Percentiles rank a stretch among this genome's conserved stretches.
phyloP scores from a whole-genome alignment of 495 filamentous ascomycete species.

The Hypoxylon crocopeplum region DNA sequence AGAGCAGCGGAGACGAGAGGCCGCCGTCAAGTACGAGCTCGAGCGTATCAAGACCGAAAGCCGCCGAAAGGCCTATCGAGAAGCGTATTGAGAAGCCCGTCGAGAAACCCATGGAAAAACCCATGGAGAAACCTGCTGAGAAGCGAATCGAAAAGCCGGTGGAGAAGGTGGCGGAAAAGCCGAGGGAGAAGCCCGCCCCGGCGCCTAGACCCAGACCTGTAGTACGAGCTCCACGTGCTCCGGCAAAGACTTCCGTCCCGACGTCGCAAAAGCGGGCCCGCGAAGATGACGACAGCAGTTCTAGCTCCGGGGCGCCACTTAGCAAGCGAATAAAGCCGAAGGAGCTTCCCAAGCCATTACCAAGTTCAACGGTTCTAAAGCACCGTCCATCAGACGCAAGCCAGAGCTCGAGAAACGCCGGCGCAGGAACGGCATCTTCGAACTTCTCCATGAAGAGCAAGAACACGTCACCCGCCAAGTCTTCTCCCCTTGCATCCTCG shows the following conservation, averaged over 20 bases:
- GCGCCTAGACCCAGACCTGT: constrained; percentile 39
- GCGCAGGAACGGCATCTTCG: constrained; percentile 36
- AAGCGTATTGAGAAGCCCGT: constrained; percentile 31
- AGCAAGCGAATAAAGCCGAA: constrained; percentile 57
- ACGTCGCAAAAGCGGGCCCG: constrained; percentile 46
- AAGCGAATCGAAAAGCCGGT: constrained; percentile 36
- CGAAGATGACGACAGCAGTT: constrained; percentile 59
- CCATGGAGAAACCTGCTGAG: constrained; percentile 36
- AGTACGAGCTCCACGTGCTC: constrained; percentile 35
- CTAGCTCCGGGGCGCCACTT: constrained; percentile 57
- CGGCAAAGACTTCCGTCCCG: constrained; percentile 39
- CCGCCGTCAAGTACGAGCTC: constrained; percentile 46
- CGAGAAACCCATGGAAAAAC: constrained; percentile 45
- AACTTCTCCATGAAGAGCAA: constrained; percentile 48
- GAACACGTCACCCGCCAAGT: constrained; percentile 70
- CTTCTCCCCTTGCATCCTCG: constrained; percentile 76
- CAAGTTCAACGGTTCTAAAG: constrained; percentile 33
- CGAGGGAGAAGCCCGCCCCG: constrained; percentile 39
- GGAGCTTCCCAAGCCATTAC: constrained; percentile 35
- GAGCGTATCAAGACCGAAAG: constrained; percentile 26
- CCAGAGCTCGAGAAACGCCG: constrained; percentile 48
- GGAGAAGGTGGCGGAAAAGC: constrained; percentile 42
- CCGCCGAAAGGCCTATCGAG: constrained; percentile 44
- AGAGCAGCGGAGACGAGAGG: constrained; percentile 66
- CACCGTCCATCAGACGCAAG: constrained; percentile 56